Conservation (phyloP, 2,329 filamentous ascomycete species). For the Cordyceps javanica region DNA sequence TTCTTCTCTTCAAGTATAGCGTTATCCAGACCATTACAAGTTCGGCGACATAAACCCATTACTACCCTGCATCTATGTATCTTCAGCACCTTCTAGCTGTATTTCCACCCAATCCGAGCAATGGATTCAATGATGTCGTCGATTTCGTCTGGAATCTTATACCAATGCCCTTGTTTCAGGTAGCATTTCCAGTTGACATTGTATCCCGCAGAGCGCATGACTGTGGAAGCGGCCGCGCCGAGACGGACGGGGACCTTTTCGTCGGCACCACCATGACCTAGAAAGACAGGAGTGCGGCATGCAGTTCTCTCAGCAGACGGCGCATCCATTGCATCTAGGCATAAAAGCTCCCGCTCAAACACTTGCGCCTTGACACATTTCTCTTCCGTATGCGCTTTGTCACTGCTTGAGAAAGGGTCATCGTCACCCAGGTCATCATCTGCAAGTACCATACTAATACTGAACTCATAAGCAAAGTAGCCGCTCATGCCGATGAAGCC, state of each 20-base stretch:
- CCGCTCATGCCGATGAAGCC: slow-evolving; percentile 43
- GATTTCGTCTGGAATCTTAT: slow-evolving; percentile 34
- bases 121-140: slow-evolving; percentile 26
- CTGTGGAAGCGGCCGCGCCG: slow-evolving; percentile 25
- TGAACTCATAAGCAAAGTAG: slow-evolving; percentile 34
- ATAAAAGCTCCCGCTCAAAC: slow-evolving; percentile 15
- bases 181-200: slow-evolving; percentile 35
- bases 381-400: slow-evolving; percentile 2
- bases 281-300: slow-evolving; percentile 32
- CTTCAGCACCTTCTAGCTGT: no score
- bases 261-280: slow-evolving; percentile 37
- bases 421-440: slow-evolving; percentile 14
- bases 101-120: no score
- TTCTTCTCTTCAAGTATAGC: neutral
- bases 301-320: slow-evolving; percentile 1
- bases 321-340: neutral
- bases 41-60: no score
- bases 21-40: neutral
- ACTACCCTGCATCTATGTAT: no score
- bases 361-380: slow-evolving; percentile 21
- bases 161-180: slow-evolving; percentile 38
- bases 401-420: slow-evolving; percentile 19
- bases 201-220: slow-evolving; percentile 26
- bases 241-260: slow-evolving; percentile 28
- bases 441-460: slow-evolving; percentile 25